These are phyloP conservation scores for Fusarium devonianum DNA, from an alignment of 2,329 filamentous ascomycete species.

Conservation along the genomic window DNA sequence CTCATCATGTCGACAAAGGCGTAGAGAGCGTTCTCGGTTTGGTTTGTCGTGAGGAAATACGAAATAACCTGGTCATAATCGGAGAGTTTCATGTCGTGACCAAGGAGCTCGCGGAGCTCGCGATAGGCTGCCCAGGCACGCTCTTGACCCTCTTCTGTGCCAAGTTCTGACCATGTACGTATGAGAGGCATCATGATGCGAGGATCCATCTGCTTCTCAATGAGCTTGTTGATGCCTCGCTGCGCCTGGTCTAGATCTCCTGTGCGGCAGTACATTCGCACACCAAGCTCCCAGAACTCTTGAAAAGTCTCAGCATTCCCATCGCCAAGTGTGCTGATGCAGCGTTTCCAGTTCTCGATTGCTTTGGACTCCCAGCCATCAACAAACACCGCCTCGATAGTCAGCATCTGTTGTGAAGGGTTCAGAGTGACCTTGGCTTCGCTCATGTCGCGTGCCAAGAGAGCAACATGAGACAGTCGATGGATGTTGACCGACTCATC, in stretches of 20 bases:
- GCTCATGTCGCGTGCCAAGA: constrained; percentile 71
- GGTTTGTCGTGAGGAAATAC: constrained; percentile 71
- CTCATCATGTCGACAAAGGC: constrained; percentile 93
- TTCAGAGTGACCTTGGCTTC: constrained; percentile 63
- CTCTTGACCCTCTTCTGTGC: constrained; percentile 54
- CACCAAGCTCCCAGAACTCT: constrained; percentile 70
- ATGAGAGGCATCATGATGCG: constrained; percentile 74
- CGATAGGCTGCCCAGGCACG: constrained; percentile 74
- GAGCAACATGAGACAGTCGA: constrained; percentile 66
- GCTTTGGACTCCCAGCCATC: constrained; percentile 67
- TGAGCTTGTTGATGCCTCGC: constrained; percentile 61
- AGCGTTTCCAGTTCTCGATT: constrained; percentile 68
- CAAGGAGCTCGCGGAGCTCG: constrained; percentile 67
- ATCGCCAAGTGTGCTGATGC: constrained; percentile 60
- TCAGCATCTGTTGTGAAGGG: constrained; percentile 67
- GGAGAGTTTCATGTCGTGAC: constrained; percentile 67
- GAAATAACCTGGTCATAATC: constrained; percentile 81
- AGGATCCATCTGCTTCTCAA: constrained; percentile 57
- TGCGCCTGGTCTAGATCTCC: constrained; percentile 68
- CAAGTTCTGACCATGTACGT: constrained; percentile 65
- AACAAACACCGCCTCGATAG: constrained; percentile 72
- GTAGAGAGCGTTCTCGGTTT: constrained; percentile 72
- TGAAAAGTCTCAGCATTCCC: constrained; percentile 54
- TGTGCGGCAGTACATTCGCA: constrained; percentile 66
- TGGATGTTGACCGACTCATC: constrained; percentile 59